Percentiles rank a stretch among this genome's conserved stretches.
Conservation (phyloP, 495 filamentous ascomycete genomes). For the Aspergillus steynii region DNA sequence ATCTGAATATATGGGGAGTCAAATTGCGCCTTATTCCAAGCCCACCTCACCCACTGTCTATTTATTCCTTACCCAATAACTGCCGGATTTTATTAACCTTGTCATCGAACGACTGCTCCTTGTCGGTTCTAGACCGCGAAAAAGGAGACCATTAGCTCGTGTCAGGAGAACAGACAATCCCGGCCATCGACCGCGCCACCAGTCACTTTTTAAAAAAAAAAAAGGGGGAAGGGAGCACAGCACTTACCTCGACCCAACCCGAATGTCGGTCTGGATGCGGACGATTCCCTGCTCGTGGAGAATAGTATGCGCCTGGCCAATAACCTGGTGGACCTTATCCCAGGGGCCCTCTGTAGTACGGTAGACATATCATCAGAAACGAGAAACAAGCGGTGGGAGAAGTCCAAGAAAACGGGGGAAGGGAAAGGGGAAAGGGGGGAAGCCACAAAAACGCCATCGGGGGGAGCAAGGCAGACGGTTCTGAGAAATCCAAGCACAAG, state of each 20-base stretch:
- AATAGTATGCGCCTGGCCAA: slow-evolving; percentile 86
- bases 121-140: slow-evolving; percentile 56
- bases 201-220: not conserved
- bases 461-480: not conserved
- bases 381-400: not conserved
- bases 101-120: slow-evolving; percentile 64
- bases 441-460: not conserved
- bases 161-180: not conserved
- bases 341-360: slow-evolving; percentile 73
- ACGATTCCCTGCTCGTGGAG: slow-evolving; percentile 81
- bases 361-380: not conserved
- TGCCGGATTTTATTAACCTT: slow-evolving; percentile 66
- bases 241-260: slow-evolving; percentile 75
- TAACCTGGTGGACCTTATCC: slow-evolving; percentile 84
- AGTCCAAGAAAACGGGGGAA: not conserved
- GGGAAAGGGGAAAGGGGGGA: not conserved
- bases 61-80: slow-evolving; percentile 49
- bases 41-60: not conserved
- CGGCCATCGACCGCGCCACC: not conserved
- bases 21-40: not conserved
- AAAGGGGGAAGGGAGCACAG: slow-evolving; percentile 1
- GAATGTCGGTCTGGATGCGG: slow-evolving; percentile 85
- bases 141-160: slow-evolving; percentile 10
- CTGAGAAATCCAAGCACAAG: not conserved
- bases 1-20: not conserved